These are phyloP conservation scores for Aspergillus tamarii DNA, from an alignment of 2,329 filamentous ascomycete species.

Conservation along the genomic window DNA sequence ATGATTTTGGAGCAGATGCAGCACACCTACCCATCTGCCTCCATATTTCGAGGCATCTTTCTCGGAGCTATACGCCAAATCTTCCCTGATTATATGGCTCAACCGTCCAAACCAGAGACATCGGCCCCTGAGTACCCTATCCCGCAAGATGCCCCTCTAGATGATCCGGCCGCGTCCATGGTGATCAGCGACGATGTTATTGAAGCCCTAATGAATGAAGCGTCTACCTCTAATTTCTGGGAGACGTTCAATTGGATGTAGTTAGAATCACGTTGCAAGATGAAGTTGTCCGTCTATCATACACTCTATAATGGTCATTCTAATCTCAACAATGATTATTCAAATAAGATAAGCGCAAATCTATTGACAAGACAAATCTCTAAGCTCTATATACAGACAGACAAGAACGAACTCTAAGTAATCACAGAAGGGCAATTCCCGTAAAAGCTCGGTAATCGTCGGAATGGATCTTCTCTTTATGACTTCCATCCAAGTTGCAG, in stretches of 20 bases:
- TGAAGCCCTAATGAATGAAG: slow-evolving; percentile 10
- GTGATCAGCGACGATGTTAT: slow-evolving; percentile 10
- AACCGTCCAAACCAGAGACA: neutral
- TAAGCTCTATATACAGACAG: neutral
- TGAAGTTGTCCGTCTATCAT: no score
- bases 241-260: slow-evolving; percentile 10
- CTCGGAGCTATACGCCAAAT: slow-evolving; percentile 15
- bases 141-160: neutral
- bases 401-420: neutral
- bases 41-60: slow-evolving; percentile 17
- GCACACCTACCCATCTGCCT: slow-evolving; percentile 20
- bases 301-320: neutral
- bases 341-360: neutral
- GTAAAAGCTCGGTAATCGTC: slow-evolving; percentile 5
- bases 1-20: slow-evolving; percentile 27
- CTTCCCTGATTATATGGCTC: slow-evolving; percentile 2
- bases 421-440: neutral
- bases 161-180: neutral
- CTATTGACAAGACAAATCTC: neutral
- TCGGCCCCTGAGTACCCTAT: neutral
- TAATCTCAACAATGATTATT: neutral
- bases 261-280: neutral
- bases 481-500: neutral
- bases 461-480: slow-evolving; percentile 3
- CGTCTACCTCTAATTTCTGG: slow-evolving; percentile 13